phyloP scores from a whole-genome alignment of 164 flowering plant species.

The Stephania cephalantha region DNA sequence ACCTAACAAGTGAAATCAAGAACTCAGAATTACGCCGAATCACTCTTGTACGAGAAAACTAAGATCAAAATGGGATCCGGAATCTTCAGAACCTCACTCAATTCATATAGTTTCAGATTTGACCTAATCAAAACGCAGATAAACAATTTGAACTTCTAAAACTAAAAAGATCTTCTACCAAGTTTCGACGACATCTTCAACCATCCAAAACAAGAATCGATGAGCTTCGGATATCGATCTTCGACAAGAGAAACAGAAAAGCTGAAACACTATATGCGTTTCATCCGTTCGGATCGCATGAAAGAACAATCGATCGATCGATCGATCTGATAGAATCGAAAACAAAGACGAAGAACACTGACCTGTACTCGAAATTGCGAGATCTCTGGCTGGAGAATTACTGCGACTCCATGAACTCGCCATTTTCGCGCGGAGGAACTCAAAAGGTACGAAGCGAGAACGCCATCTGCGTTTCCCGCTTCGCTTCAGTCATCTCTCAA shows the following conservation, averaged over 20 bases:
- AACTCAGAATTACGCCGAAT: too few relatives aligned
- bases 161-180: not conserved
- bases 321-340: not conserved
- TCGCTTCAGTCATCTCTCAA: not conserved
- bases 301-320: not conserved
- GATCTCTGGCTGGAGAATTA: not conserved
- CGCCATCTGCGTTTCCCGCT: not conserved
- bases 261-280: not conserved
- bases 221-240: not conserved
- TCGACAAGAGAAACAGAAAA: not conserved
- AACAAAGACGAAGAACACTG: not conserved
- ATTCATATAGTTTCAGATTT: not conserved
- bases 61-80: not conserved
- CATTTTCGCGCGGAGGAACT: not conserved
- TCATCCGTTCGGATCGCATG: not conserved
- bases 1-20: too few relatives aligned
- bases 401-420: not conserved
- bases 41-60: too few relatives aligned
- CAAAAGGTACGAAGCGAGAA: not conserved
- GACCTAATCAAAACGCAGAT: too few relatives aligned
- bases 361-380: not conserved
- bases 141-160: not conserved
- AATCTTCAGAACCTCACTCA: not conserved
- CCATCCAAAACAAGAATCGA: not conserved
- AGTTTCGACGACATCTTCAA: not conserved